A percentile compares a stretch with the other conserved stretches of the same genome.
Evolutionary conservation across 768 basidiomycete species (phyloP).

Genomic region (Lactarius evosmus): DNA sequence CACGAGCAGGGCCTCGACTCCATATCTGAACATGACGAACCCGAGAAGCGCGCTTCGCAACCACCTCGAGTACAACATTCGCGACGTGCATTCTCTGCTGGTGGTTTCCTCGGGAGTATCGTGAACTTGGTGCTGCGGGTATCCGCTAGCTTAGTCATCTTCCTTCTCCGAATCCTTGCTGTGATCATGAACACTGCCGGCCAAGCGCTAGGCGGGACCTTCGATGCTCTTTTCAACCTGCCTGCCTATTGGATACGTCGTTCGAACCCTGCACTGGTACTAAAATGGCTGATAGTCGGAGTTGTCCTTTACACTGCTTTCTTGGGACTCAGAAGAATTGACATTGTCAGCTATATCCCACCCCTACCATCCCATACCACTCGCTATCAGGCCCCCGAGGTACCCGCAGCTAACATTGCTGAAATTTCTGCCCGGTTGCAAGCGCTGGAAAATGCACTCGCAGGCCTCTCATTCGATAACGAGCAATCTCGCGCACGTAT

Average conservation of each 20-base stretch:
- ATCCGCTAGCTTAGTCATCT: constrained; percentile 23
- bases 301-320: constrained; percentile 45
- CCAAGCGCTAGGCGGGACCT: constrained; percentile 46
- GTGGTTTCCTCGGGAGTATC: constrained; percentile 42
- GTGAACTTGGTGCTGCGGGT: constrained; percentile 40
- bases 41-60: constrained; percentile 12
- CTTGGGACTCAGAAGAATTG: constrained; percentile 40
- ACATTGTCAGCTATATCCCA: constrained; percentile 22
- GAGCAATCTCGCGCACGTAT: constrained; percentile 49
- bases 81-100: constrained; percentile 42
- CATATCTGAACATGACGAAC: constrained; percentile 66
- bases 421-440: constrained; percentile 63
- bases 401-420: constrained; percentile 60
- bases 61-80: not conserved
- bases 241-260: constrained; percentile 44
- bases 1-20: constrained; percentile 54
- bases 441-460: constrained; percentile 59
- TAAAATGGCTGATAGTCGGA: constrained; percentile 45
- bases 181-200: constrained; percentile 28
- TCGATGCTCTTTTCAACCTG: constrained; percentile 47
- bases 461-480: constrained; percentile 53
- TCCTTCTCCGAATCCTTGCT: constrained; percentile 28
- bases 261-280: constrained; percentile 37
- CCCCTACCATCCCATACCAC: constrained; percentile 34
- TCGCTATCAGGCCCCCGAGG: constrained; percentile 51